phyloP scores from a whole-genome alignment of 2,329 filamentous ascomycete species.

The Penicillium sp. region DNA sequence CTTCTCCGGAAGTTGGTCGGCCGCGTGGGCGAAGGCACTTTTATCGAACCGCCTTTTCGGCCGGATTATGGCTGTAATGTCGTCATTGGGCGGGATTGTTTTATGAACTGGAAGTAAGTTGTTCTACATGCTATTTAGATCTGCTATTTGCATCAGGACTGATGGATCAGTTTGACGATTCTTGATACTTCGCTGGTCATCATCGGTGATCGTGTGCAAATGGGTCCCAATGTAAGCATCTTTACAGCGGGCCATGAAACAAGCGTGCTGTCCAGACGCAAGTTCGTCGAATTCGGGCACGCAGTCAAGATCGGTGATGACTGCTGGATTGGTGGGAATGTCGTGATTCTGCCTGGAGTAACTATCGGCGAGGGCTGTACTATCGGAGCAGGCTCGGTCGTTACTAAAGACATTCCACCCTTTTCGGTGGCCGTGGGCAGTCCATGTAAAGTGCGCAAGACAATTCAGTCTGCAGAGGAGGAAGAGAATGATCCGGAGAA shows the following conservation, averaged over 20 bases:
- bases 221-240: constrained; percentile 51
- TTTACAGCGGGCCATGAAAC: constrained; percentile 52
- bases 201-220: constrained; percentile 51
- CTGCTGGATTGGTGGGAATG: constrained; percentile 49
- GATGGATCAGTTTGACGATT: constrained; percentile 48
- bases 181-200: constrained; percentile 51
- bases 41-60: constrained; percentile 30
- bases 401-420: constrained; percentile 36
- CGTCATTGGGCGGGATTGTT: constrained; percentile 28
- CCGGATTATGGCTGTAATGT: constrained; percentile 35
- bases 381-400: constrained; percentile 38
- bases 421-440: constrained; percentile 30
- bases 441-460: constrained; percentile 18
- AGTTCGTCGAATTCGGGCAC: constrained; percentile 48
- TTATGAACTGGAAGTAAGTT: constrained; percentile 32
- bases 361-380: constrained; percentile 42
- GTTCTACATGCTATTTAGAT: not conserved
- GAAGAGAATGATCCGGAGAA: constrained; percentile 25
- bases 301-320: constrained; percentile 47
- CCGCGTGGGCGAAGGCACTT: constrained; percentile 26
- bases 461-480: constrained; percentile 18
- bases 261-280: constrained; percentile 45
- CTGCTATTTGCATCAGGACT: not conserved
- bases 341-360: constrained; percentile 41
- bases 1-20: constrained; percentile 28